Percentiles rank a stretch among this genome's conserved stretches.
Conservation (phyloP, 2,329 filamentous ascomycete species). For the Chalaropsis ovoidea region DNA sequence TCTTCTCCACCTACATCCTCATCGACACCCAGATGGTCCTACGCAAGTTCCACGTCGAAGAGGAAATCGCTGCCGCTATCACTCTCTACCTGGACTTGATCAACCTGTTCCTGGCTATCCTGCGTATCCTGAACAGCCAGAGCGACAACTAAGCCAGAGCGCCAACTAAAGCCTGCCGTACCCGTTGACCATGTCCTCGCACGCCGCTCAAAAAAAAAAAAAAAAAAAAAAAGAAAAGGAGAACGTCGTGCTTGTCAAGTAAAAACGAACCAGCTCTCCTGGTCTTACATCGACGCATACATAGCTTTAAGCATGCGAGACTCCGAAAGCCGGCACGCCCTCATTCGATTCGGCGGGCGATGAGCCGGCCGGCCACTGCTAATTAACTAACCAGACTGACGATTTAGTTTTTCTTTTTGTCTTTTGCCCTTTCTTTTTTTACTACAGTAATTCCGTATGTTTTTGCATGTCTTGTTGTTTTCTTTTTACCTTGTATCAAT, state of each 20-base stretch:
- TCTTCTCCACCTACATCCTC: slow-evolving; percentile 91
- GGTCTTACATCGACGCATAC: too few species aligned
- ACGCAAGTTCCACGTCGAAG: slow-evolving; percentile 92
- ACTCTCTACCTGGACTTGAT: slow-evolving; percentile 92
- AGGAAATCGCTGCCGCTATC: slow-evolving; percentile 92
- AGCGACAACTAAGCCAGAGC: slow-evolving; percentile 68
- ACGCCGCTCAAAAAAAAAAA: not conserved
- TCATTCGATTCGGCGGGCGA: too few species aligned
- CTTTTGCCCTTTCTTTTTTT: not conserved
- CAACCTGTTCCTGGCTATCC: slow-evolving; percentile 91
- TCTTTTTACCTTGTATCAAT: not conserved
- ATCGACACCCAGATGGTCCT: slow-evolving; percentile 94
- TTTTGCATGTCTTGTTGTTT: not conserved
- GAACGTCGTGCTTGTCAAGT: too few species aligned
- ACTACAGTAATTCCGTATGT: not conserved
- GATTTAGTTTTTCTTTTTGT: not conserved
- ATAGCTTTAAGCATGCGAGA: too few species aligned
- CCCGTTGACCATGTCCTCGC: not conserved
- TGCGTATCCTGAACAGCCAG: slow-evolving; percentile 93
- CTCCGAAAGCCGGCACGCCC: too few species aligned
- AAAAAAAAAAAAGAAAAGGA: not conserved
- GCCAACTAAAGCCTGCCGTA: slow-evolving; percentile 32
- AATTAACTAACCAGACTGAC: not conserved
- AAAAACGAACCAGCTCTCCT: too few species aligned
- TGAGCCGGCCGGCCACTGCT: too few species aligned